phyloP scores from a whole-genome alignment of 345 rosid species.

The Dovyalis caffra region DNA sequence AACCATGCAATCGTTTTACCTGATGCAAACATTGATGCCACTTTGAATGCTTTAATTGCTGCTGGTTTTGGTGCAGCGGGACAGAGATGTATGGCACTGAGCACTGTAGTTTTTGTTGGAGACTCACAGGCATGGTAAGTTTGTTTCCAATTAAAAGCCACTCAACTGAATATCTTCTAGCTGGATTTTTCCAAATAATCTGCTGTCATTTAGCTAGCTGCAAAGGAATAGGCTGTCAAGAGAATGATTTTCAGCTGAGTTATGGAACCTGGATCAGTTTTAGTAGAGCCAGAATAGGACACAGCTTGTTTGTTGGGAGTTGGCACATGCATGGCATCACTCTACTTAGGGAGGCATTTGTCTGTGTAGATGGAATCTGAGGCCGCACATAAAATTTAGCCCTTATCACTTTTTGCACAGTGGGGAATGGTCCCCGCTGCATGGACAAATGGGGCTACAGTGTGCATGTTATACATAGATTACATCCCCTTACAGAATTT shows the following conservation, averaged over 20 bases:
- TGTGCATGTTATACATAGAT: not conserved
- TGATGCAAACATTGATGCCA: slow-evolving; percentile 75
- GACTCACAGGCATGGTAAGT: slow-evolving; percentile 69
- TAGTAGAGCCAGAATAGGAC: not conserved
- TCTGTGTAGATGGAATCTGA: not conserved
- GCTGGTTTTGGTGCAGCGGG: slow-evolving; percentile 99
- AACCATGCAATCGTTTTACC: slow-evolving; percentile 87
- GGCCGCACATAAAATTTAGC: not conserved
- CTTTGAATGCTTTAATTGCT: slow-evolving; percentile 82
- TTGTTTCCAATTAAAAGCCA: not conserved
- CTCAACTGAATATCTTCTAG: not conserved
- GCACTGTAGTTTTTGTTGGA: slow-evolving; percentile 89
- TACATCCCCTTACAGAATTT: not conserved
- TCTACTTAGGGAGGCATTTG: not conserved
- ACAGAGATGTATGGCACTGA: slow-evolving; percentile 97
- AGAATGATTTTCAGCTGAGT: not conserved
- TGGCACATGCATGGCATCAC: not conserved
- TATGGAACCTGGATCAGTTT: not conserved
- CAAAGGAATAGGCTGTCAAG: not conserved
- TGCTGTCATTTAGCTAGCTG: not conserved
- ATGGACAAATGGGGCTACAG: no score
- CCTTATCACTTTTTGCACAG: not conserved
- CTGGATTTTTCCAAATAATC: not conserved
- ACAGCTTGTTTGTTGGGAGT: not conserved
- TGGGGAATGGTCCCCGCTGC: no score